Evolutionary conservation across 2,329 filamentous ascomycete species (phyloP), one percentile per base, ranked within the genome.

Genomic region (Alternaria ventricosa): DNA sequence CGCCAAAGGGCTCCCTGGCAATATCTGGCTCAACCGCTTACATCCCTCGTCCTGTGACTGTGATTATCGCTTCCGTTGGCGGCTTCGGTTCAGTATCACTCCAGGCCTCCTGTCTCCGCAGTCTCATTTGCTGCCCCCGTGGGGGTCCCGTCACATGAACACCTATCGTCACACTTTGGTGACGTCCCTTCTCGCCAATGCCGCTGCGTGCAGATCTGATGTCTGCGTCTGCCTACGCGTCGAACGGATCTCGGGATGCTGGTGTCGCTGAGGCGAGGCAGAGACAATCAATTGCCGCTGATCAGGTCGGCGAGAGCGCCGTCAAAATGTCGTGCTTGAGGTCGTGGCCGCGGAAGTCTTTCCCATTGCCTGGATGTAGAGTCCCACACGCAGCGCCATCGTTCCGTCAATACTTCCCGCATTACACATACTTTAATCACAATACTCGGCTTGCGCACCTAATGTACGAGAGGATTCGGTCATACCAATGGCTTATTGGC

Each of bases 1-100:
- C 75, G 64, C 69, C 68, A 72, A 41, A 65, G 68, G 69, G 55
- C 63, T 72, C 57, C 81, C 81, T 74, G 78, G 79, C 57, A 80
- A 78, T 77, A 81, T 77, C 33, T 69, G 74, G 69, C 27, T 51
- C 28, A 33, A 33, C 28, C 71, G 60, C 71, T 75, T 57, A 71
- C 67, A 46, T 36, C 59, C 59, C 59, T 62, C 64, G 56, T 68
- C 68, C 69, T 72, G 72, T 77, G 74, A 76, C 63, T 68, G 63
- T 70, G 70, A 70, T 67, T 70, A 71, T 73, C 67, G 66, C 65
- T 43, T 69, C 49, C 60, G 64, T 36, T 55, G 55, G 28, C 41
- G 46, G 50, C 55, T 55, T 44, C 65, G 53, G 15, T 60, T 59
- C 68, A 53, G 65, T 65, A 66, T 74, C 70, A 68, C 69, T 56